A percentile compares a stretch with the other conserved stretches of the same genome.
Evolutionary conservation across 768 basidiomycete species (phyloP).

Genomic region (Boletus insuetus): DNA sequence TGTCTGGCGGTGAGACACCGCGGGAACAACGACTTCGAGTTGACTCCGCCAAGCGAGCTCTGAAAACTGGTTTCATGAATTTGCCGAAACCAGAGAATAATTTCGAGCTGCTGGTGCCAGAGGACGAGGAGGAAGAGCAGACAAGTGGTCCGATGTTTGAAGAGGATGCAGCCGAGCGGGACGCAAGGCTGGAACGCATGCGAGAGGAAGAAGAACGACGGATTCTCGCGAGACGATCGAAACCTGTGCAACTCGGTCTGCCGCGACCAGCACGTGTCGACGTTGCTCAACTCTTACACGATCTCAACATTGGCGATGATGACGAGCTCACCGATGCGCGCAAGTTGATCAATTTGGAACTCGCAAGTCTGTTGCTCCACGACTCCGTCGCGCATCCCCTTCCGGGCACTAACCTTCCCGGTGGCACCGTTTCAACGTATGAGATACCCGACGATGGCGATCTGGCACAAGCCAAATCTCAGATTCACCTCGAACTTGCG

Average conservation of each 20-base stretch:
- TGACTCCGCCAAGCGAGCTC: conserved; percentile 66
- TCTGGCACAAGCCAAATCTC: conserved; percentile 63
- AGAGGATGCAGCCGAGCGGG: conserved; percentile 93
- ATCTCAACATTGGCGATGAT: conserved; percentile 51
- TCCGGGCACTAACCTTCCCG: conserved; percentile 80
- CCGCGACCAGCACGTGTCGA: conserved; percentile 88
- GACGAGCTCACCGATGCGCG: conserved; percentile 50
- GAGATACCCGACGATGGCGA: conserved; percentile 74
- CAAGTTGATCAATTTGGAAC: conserved; percentile 70
- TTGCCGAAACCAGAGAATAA: conserved; percentile 96
- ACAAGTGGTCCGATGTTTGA: conserved; percentile 34
- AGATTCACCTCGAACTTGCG: conserved; percentile 81
- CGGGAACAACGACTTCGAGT: conserved; percentile 65
- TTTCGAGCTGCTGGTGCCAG: conserved; percentile 90
- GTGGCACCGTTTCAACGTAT: conserved; percentile 67
- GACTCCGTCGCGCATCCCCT: conserved; percentile 86
- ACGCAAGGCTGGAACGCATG: conserved; percentile 63
- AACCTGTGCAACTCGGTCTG: conserved; percentile 74
- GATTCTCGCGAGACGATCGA: conserved; percentile 78
- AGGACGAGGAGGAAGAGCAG: conserved; percentile 66
- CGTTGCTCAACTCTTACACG: conserved; percentile 55
- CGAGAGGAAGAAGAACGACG: conserved; percentile 77
- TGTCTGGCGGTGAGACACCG: conserved; percentile 65
- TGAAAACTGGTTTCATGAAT: conserved; percentile 77
- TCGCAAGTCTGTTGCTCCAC: conserved; percentile 77